These are phyloP conservation scores for Parsonsia alboflavescens DNA, from an alignment of 257 asterid genomes.

Conservation along the genomic window DNA sequence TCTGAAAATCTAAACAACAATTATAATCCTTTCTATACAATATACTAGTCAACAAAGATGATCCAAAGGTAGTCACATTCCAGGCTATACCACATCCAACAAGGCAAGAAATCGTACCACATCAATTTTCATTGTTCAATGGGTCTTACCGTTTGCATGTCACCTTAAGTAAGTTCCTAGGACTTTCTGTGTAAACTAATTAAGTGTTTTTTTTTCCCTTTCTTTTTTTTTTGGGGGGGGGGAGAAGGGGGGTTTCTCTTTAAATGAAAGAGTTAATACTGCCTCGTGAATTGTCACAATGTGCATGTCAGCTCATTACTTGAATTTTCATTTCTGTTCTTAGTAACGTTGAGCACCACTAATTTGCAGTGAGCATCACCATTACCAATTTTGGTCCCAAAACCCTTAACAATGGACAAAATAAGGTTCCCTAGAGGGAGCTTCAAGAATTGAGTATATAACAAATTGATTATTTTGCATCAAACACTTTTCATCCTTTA, in stretches of 20 bases:
- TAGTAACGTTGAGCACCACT: background rate
- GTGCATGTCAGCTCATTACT: background rate
- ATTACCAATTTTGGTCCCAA: background rate
- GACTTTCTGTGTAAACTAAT: background rate
- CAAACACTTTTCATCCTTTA: background rate
- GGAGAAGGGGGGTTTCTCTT: background rate
- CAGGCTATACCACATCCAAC: too few relatives aligned
- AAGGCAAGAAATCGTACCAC: too few relatives aligned
- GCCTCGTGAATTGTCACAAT: background rate
- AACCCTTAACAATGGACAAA: background rate
- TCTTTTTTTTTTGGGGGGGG: background rate
- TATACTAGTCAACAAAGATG: too few relatives aligned
- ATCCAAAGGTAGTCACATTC: too few relatives aligned
- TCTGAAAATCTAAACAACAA: too few relatives aligned
- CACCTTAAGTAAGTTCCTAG: background rate
- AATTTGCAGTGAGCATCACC: background rate
- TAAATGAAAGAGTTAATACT: background rate
- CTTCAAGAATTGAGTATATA: background rate
- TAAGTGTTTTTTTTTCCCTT: too few relatives aligned
- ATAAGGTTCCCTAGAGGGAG: background rate
- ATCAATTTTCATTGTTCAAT: background rate
- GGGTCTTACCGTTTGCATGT: background rate
- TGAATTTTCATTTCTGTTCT: background rate
- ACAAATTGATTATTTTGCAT: background rate
- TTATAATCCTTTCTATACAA: too few relatives aligned